A percentile compares a stretch with the other conserved stretches of the same genome.
phyloP scores from a whole-genome alignment of 2,329 filamentous ascomycete genomes.

The Alternaria gaisen region DNA sequence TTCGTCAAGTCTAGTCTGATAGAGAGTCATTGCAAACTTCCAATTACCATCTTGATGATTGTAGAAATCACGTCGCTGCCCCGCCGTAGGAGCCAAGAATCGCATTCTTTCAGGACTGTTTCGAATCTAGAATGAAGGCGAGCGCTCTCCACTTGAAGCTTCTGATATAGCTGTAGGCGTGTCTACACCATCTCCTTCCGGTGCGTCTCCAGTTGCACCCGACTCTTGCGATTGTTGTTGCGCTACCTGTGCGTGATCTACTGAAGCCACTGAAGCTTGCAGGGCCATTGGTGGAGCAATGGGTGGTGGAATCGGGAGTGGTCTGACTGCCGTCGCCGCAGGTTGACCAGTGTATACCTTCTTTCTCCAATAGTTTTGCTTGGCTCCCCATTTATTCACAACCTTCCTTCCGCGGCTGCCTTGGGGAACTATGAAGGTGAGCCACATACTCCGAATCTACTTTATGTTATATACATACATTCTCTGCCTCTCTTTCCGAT shows the following conservation, averaged over 20 bases:
- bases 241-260: background rate
- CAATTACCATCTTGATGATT: background rate
- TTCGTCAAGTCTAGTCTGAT: background rate
- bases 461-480: background rate
- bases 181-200: background rate
- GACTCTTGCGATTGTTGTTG: background rate
- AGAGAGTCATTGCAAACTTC: background rate
- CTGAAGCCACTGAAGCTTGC: background rate
- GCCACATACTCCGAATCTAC: background rate
- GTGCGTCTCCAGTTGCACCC: background rate
- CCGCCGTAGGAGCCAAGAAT: background rate
- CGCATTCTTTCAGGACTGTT: rapidly evolving
- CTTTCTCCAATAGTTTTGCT: background rate
- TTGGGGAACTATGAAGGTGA: background rate
- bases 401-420: background rate
- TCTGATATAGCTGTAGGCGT: background rate
- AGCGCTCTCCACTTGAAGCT: background rate
- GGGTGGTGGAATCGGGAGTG: background rate
- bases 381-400: background rate
- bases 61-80: background rate
- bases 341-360: background rate
- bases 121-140: background rate
- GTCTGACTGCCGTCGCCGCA: background rate
- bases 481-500: background rate
- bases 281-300: background rate